Conservation (phyloP, 1,284 basidiomycete species). For the Apiotrichum sp. region DNA sequence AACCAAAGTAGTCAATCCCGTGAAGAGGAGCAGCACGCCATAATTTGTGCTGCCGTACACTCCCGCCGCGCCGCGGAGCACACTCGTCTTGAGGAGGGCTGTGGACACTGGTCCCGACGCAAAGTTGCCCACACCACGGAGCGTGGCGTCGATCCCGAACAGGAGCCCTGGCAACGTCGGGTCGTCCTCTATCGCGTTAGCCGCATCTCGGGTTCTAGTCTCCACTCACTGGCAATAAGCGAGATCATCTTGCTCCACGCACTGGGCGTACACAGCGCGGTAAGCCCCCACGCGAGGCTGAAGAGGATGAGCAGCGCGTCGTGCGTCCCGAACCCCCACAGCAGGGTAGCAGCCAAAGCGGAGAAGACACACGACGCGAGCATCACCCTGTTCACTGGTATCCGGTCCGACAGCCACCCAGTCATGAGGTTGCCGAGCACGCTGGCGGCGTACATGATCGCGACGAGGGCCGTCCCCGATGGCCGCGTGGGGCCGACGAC, state of each 20-base stretch:
- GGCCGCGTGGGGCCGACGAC: slow-evolving; percentile 33
- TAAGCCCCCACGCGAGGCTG: slow-evolving; percentile 27
- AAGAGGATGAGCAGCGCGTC: slow-evolving; percentile 27
- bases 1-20: background rate
- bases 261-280: slow-evolving; percentile 25
- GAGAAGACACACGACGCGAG: slow-evolving; percentile 30
- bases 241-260: slow-evolving; percentile 9
- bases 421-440: slow-evolving; percentile 35
- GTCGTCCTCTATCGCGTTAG: slow-evolving; percentile 15
- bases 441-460: slow-evolving; percentile 43
- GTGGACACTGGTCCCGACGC: slow-evolving; percentile 37
- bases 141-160: slow-evolving; percentile 36
- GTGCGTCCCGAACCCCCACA: slow-evolving; percentile 44
- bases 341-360: slow-evolving; percentile 32
- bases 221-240: background rate
- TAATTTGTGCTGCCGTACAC: slow-evolving; percentile 39
- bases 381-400: slow-evolving; percentile 30
- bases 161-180: slow-evolving; percentile 28
- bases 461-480: slow-evolving; percentile 37
- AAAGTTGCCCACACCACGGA: slow-evolving; percentile 42
- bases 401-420: slow-evolving; percentile 38
- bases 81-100: slow-evolving; percentile 25
- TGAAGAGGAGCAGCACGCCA: background rate
- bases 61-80: slow-evolving; percentile 27
- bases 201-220: too few relatives aligned